Evolutionary conservation across 2,329 filamentous ascomycete species (phyloP).

Genomic region (Phaeosphaeriaceae sp.): DNA sequence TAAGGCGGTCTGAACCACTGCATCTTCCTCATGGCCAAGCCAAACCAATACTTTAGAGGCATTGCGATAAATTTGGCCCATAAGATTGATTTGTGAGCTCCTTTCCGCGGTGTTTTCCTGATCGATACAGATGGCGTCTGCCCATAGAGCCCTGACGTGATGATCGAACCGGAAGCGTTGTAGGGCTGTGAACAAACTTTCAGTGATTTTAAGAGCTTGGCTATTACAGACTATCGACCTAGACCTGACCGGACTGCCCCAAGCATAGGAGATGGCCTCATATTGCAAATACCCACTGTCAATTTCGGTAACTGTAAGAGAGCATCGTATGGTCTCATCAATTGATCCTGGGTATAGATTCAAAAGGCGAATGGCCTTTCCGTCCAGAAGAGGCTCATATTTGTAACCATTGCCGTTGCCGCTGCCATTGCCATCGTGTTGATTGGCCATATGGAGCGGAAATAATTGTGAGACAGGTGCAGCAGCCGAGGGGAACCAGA

Average conservation of each 20-base stretch:
- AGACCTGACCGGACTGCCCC: slow-evolving; percentile 6
- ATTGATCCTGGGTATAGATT: neutral
- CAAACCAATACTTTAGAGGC: slow-evolving; percentile 2
- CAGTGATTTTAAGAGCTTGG: neutral
- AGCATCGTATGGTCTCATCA: neutral
- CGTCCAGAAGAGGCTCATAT: neutral
- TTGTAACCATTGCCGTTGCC: neutral
- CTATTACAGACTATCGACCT: neutral
- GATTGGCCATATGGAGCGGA: neutral
- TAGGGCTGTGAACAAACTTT: slow-evolving; percentile 2
- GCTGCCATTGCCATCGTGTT: neutral
- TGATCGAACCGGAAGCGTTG: neutral
- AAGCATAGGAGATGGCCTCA: slow-evolving; percentile 20
- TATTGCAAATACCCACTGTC: neutral
- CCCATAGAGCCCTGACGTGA: neutral
- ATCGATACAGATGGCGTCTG: neutral
- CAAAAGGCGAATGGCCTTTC: neutral
- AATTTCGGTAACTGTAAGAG: neutral
- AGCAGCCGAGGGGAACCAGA: neutral
- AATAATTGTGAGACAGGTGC: neutral
- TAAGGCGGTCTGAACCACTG: neutral
- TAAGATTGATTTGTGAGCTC: slow-evolving; percentile 8
- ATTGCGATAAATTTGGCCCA: slow-evolving; percentile 12
- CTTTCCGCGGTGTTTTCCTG: neutral
- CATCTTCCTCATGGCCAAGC: slow-evolving; percentile 9